Evolutionary conservation across 306 rosid genomes (phyloP), one percentile per base, ranked within the genome.

Genomic region (Corylus avellana): DNA sequence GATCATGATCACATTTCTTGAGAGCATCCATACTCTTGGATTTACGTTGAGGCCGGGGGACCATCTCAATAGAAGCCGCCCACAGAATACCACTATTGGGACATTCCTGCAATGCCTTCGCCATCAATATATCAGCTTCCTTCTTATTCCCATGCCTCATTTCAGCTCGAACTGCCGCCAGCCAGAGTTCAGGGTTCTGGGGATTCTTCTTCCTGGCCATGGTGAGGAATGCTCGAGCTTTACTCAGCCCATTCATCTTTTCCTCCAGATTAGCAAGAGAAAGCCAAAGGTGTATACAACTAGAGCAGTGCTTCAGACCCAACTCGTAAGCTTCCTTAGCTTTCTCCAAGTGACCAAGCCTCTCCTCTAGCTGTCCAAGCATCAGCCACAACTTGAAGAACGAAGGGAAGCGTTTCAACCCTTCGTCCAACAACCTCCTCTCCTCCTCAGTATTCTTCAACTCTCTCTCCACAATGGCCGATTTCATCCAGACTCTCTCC

Each of bases 51-150:
- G 98, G 98, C 63, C 95, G 97, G 9, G 98, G 98, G 73, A 85
- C 98, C 98, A 94, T 90, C 85, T 94, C 96, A 78, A 94, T 92
- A 16, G 94, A 92, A 8, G 95, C 91, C 57, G 98, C 97, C 97
- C 97, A 90, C 66, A 94, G 75, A 37, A 88, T 89, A 70, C 98
- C 98, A 81, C 98, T 94, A 72, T 86, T 92, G 68, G 97, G 92
- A 79, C 94, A 92, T 84, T 92, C 97, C 78, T 92, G 97, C 81
- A 94, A 81, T 70, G 97, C 98, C 80, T 92, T 94, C 27, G 97
- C 98, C 97, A 94, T 94, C 91, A 94, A 81, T 71, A 85, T 89
- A 82, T 92, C 98, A 83, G 97, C 81, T 89, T 94, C 98, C 81
- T 85, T 92, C 92, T 85, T 92, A 72, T 88, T 84, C 12, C 96